Evolutionary conservation across 306 rosid species (phyloP).

Genomic region (Begonia loranthoides): DNA sequence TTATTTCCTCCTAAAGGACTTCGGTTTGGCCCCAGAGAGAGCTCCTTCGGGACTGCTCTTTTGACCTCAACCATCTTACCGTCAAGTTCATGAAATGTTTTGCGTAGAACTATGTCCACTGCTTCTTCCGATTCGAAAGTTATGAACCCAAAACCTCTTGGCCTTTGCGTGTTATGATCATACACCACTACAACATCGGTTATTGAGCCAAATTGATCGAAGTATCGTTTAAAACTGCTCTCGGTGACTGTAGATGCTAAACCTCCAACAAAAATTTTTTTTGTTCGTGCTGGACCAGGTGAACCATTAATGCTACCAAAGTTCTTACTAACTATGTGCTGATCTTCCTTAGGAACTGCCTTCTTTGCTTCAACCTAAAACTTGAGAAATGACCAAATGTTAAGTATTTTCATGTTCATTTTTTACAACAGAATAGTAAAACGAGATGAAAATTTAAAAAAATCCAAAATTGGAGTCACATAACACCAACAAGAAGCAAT

Average conservation of each 20-base stretch:
- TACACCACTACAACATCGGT: conserved; percentile 93
- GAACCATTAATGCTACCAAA: conserved; percentile 42
- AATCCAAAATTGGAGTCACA: no score
- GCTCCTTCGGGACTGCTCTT: conserved; percentile 91
- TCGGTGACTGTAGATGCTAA: conserved; percentile 77
- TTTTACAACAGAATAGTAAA: no score
- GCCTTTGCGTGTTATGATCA: conserved; percentile 93
- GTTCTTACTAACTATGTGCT: conserved; percentile 38
- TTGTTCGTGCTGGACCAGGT: conserved; percentile 67
- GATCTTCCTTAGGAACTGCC: conserved; percentile 96
- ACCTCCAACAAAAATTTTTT: conserved; percentile 91
- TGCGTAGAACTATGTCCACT: conserved; percentile 69
- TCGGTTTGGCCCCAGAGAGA: conserved; percentile 59
- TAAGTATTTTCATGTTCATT: neutral
- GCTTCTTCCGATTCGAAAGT: conserved; percentile 90
- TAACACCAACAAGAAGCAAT: no score
- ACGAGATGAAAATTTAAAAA: no score
- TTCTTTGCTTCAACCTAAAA: conserved; percentile 94
- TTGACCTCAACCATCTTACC: conserved; percentile 96
- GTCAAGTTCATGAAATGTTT: conserved; percentile 79
- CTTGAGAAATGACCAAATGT: conserved; percentile 11
- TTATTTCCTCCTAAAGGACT: conserved; percentile 64
- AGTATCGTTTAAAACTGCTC: conserved; percentile 66
- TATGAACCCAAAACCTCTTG: conserved; percentile 93
- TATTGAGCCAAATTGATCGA: conserved; percentile 74